Evolutionary conservation across 768 basidiomycete genomes (phyloP), one percentile per base, ranked within the genome.

Genomic region (Gelatoporia subvermispora): DNA sequence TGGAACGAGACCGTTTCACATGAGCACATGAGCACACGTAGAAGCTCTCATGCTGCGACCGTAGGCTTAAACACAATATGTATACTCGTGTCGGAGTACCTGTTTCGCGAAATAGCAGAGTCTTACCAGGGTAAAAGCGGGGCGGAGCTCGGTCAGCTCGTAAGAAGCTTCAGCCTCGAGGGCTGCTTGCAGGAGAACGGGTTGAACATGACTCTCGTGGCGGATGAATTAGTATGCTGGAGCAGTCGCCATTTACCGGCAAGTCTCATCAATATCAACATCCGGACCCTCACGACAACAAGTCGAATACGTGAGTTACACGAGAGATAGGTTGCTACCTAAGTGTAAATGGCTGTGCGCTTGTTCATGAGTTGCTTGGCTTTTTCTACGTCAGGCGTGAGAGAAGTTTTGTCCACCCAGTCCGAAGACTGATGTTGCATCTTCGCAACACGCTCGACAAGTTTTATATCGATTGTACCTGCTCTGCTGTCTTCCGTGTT

Each of bases 41-140:
- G 84, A 83, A 74, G 57, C 63, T 84, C 47, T 57, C 65, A 18
- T 67, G 69, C 40, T 76, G 84, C 20, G 68, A 82, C 49, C 76
- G 72, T 34, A 72, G 85, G 18, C 58, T 88, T 23, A 67, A 84
- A 8, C 73, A 88, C 42, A 78, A 79, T n/a, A n/a, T n/a, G n/a
- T 62, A 85, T 86, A 45, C 68, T 91, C 4, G 67, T 91, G 4
- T 72, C 77, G 28, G 88, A 88, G 65, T 88, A 78, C 64, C 69
- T 89, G 49, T 74, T 85, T 37, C 73, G 72, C 63, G 85, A 85
- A 61, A 87, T 84, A 82, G 84, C 84, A 18, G 79, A 82, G 38
- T 79, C 82, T 60, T 84, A 86, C 60, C 56, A 70, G 13, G 81
- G 82, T 0, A 78, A 76, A 70, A 74, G 64, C 31, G 68, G 76